Evolutionary conservation across 768 basidiomycete species (phyloP).

Genomic region (Suillus subaureus): DNA sequence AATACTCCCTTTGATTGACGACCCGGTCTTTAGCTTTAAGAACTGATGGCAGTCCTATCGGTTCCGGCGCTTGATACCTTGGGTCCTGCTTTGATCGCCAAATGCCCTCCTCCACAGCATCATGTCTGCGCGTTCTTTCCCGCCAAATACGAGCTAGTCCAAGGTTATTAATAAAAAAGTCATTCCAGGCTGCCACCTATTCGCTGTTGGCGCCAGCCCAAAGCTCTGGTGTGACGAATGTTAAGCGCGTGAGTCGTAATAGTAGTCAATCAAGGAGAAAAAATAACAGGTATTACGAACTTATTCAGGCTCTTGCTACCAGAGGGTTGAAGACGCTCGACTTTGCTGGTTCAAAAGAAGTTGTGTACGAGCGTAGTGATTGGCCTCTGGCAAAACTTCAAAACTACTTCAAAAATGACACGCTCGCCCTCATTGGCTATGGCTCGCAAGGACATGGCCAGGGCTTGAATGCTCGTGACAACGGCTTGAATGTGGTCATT

Average conservation of each 20-base stretch:
- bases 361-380: constrained; percentile 93
- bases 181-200: background rate
- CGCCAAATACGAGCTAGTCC: background rate
- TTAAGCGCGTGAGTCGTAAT: background rate
- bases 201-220: background rate
- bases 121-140: background rate
- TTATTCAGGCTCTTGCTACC: background rate
- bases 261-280: background rate
- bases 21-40: no score
- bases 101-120: background rate
- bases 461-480: constrained; percentile 98
- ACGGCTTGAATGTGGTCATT: constrained; percentile 97
- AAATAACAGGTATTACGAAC: background rate
- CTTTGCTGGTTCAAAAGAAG: constrained; percentile 93
- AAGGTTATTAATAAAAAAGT: background rate
- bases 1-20: no score
- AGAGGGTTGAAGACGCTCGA: constrained; percentile 75
- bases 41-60: no score
- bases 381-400: constrained; percentile 98
- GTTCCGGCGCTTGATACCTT: no score
- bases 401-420: constrained; percentile 99
- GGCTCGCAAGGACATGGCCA: constrained; percentile 99
- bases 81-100: background rate
- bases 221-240: background rate
- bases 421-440: constrained; percentile 98